Base-by-base conservation (phyloP, 2,329 filamentous ascomycete genomes). In the Ophiocordyceps sinensis region DNA sequence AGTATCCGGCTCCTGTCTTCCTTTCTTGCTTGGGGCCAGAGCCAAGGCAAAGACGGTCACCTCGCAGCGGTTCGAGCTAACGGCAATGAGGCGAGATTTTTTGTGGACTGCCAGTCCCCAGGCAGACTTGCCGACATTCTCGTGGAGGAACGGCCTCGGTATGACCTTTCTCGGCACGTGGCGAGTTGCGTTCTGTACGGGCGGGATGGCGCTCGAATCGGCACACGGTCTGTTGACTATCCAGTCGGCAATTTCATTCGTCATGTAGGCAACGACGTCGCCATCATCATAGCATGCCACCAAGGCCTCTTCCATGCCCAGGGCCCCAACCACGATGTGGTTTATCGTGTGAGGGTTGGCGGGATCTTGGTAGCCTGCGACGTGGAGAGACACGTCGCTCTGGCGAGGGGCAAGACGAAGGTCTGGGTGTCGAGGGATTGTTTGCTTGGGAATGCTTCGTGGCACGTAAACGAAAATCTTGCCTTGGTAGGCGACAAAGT, bases 31-130 rank as follows among this genome's bases (percentile, higher is more conserved):
- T 30, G 35, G 15, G 37, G 52, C 45, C 37, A 67, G 52, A 5
- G 65, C 67, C 47, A 68, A 65, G 1, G 68, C 69, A 49, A 76
- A 77, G 1, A 77, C 66, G 1, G 64, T 70, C 7, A 73, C 59
- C 46, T 73, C 69, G 40, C 55, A 54, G 4, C 70, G 73, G 55
- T 98, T 98, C 0, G 84, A 79, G 50, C 83, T 85, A 32, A 93
- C 80, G 1, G 89, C 91, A 46, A 98, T 82, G 45, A 95, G 66
- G 0, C 88, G 77, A n/a, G 85, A 85, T 46, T 79, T 66, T 45
- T 76, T 71, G 57, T 96, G 89, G 11, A 94, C 71, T 8, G 86
- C 82, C 38, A 94, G 61, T 0, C 89, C 91, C 91, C 91, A 98
- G 3, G 88, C 89, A 44, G 85, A 89, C 21, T 62, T 64, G 1